Evolutionary conservation across 495 filamentous ascomycete genomes (phyloP).

Genomic region (Lophiotrema nucula): DNA sequence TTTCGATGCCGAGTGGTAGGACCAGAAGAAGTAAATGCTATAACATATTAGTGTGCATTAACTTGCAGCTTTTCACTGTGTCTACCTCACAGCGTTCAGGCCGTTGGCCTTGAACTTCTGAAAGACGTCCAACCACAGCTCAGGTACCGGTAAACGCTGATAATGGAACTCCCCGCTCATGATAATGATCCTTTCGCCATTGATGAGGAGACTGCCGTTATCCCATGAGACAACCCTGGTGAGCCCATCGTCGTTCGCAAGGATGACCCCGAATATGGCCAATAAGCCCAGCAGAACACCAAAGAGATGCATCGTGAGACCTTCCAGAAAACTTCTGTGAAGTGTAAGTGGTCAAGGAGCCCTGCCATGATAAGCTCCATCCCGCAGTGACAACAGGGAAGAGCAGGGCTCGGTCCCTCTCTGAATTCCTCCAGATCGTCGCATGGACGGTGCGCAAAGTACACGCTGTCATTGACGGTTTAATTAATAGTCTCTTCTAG

Average conservation of each 20-base stretch:
- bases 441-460: neutral
- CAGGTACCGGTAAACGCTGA: slow-evolving; percentile 27
- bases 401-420: too few relatives aligned
- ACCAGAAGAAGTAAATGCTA: slow-evolving; percentile 59
- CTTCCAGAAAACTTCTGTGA: too few relatives aligned
- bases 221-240: slow-evolving; percentile 27
- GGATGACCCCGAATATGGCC: neutral
- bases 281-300: neutral
- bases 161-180: slow-evolving; percentile 31
- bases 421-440: neutral
- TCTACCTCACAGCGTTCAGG: slow-evolving; percentile 20
- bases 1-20: slow-evolving; percentile 51
- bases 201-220: slow-evolving; percentile 21
- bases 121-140: slow-evolving; percentile 32
- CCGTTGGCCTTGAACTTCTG: slow-evolving; percentile 34
- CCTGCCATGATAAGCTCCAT: too few relatives aligned
- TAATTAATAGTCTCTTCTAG: neutral
- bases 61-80: too few relatives aligned
- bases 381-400: too few relatives aligned
- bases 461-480: neutral
- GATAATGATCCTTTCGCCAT: slow-evolving; percentile 23
- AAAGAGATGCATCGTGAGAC: slow-evolving; percentile 8
- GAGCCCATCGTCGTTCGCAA: slow-evolving; percentile 23
- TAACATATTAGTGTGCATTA: too few relatives aligned
- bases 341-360: too few relatives aligned